Conservation (phyloP, 345 rosid genomes). For the Syzygium oleosum region DNA sequence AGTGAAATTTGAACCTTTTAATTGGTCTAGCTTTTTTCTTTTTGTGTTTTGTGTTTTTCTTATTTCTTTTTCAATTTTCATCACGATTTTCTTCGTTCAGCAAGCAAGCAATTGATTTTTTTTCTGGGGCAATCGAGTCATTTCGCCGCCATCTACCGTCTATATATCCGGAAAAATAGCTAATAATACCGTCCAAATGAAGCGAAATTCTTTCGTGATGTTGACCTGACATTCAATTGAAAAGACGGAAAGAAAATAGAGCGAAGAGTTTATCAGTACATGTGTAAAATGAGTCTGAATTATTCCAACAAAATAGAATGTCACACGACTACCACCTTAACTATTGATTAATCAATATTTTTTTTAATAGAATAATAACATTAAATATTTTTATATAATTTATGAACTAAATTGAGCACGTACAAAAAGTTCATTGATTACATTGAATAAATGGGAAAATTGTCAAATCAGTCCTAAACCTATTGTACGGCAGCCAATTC, state of each 20-base stretch:
- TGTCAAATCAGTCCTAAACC: too few species aligned
- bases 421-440: background rate
- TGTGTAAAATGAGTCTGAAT: background rate
- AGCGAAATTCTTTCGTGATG: accelerated
- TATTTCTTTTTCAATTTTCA: background rate
- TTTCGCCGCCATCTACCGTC: background rate
- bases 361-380: background rate
- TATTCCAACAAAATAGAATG: background rate
- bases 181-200: background rate
- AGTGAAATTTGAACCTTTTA: background rate
- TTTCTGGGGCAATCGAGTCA: background rate
- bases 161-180: background rate
- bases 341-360: background rate
- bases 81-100: background rate
- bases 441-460: too few species aligned
- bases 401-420: accelerated
- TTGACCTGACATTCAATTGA: too few species aligned
- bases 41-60: too few species aligned
- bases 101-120: background rate
- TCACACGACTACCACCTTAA: background rate
- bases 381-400: accelerated
- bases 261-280: background rate
- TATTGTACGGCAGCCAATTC: too few species aligned
- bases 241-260: background rate
- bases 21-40: background rate